These are phyloP conservation scores for Eleusine indica DNA, from an alignment of 176 grass and related monocot species.

Conservation along the genomic window DNA sequence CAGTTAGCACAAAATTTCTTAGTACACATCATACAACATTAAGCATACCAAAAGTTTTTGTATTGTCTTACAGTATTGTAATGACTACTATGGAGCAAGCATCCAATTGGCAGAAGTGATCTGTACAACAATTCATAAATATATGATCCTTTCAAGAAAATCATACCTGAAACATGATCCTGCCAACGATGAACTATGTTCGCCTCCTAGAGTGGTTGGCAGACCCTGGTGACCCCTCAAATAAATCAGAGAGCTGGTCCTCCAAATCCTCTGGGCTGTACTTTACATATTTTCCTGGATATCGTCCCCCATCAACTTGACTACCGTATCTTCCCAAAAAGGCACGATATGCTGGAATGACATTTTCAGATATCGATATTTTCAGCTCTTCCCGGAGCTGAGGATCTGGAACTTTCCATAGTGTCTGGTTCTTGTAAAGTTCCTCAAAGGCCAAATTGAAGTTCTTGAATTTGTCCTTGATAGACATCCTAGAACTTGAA, in stretches of 20 bases:
- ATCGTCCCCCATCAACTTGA: conserved; percentile 74
- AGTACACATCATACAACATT: conserved; percentile 24
- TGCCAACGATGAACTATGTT: conserved; percentile 51
- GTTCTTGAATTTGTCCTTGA: conserved; percentile 93
- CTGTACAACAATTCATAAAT: conserved; percentile 24
- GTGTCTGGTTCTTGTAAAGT: conserved; percentile 76
- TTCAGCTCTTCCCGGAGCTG: conserved; percentile 92
- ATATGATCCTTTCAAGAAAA: conserved; percentile 25
- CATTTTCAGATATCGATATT: conserved; percentile 91
- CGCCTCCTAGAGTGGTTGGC: conserved; percentile 63
- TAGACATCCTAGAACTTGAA: conserved; percentile 76
- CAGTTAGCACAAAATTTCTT: conserved; percentile 33
- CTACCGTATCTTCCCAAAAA: conserved; percentile 82
- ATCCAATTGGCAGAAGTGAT: conserved; percentile 31
- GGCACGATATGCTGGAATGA: conserved; percentile 88
- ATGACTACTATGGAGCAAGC: conserved; percentile 33
- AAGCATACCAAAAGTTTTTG: conserved; percentile 14
- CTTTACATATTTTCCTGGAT: conserved; percentile 71
- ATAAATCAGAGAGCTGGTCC: conserved; percentile 74
- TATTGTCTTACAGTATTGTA: conserved; percentile 38
- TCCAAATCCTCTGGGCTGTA: conserved; percentile 94
- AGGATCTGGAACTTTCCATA: conserved; percentile 91
- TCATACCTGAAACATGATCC: conserved; percentile 46
- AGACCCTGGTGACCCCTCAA: conserved; percentile 64
- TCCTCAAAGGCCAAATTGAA: conserved; percentile 96